Conservation (phyloP, 73 alveolate genomes). For the Chromera velia region DNA sequence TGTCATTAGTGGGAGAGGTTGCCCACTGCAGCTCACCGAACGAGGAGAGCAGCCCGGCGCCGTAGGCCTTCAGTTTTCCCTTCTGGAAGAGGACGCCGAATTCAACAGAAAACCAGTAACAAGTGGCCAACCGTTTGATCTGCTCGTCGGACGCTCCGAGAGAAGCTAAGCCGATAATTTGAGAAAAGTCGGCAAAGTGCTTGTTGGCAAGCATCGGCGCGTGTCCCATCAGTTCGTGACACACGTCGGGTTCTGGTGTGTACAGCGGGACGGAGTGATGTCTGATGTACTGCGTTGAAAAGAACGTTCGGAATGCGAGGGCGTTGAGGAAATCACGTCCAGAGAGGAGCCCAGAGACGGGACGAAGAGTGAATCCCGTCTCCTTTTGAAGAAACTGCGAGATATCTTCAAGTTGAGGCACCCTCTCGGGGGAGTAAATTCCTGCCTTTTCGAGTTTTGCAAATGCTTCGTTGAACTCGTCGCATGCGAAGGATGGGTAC, state of each 20-base stretch:
- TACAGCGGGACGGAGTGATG: slow-evolving; percentile 70
- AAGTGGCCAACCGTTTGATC: slow-evolving; percentile 62
- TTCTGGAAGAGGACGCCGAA: slow-evolving; percentile 5
- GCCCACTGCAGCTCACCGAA: slow-evolving; percentile 63
- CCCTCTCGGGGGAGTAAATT: slow-evolving; percentile 43
- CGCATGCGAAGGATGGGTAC: slow-evolving; percentile 47
- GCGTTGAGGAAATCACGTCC: slow-evolving; percentile 75
- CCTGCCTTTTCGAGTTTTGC: slow-evolving; percentile 49
- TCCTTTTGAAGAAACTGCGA: slow-evolving; percentile 46
- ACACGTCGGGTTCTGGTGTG: slow-evolving; percentile 81
- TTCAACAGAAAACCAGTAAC: slow-evolving; percentile 73
- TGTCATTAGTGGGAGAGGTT: not conserved
- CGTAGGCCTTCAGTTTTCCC: slow-evolving; percentile 61
- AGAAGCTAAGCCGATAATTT: slow-evolving; percentile 70
- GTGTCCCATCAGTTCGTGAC: slow-evolving; percentile 79
- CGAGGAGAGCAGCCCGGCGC: slow-evolving; percentile 75
- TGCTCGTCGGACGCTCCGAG: slow-evolving; percentile 73
- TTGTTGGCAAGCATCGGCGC: slow-evolving; percentile 78
- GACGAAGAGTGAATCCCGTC: slow-evolving; percentile 66
- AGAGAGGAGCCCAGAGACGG: slow-evolving; percentile 70
- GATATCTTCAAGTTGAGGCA: slow-evolving; percentile 67
- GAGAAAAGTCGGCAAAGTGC: slow-evolving; percentile 73
- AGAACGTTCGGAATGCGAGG: slow-evolving; percentile 62
- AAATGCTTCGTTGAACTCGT: slow-evolving; percentile 46
- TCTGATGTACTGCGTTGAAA: slow-evolving; percentile 64